Evolutionary conservation across 2,329 filamentous ascomycete genomes (phyloP), one percentile per base, ranked within the genome.

Genomic region (Clonostachys chloroleuca): DNA sequence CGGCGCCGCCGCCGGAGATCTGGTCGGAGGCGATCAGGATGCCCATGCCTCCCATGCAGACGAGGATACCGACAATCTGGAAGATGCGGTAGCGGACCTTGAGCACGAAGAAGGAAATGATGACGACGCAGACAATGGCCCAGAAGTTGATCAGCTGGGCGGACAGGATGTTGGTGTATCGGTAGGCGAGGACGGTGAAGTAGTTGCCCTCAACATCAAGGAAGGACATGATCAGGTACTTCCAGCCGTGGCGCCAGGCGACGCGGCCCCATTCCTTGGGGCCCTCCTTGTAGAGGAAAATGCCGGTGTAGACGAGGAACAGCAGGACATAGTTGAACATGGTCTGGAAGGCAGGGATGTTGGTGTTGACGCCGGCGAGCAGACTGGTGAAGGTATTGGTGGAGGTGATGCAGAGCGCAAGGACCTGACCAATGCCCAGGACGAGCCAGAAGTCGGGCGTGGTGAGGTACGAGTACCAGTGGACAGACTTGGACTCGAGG

Each of bases 121-220:
- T 62, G 17, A 97, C 90, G 18, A 99, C 94, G 52, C 92, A 84
- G 44, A 95, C 89, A 56, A 99, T 97, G 57, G 92, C 89, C 92
- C 92, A 97, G 73, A 97, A 97, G 77, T 96, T 96, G 71, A 99
- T 90, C 45, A 99, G 80, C 75, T 97, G 92, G 14, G 91, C 91
- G 17, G 87, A 94, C 43, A 97, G 78, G 57, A 96, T 86, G 59
- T 92, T 96, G 47, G 92, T 96, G 74, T 95, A 84, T 50, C 87
- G 80, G 73, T 97, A 99, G 6, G 92, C 94, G 44, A 96, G 78
- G 44, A 99, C 92, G 59, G 92, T 92, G 64, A 97, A 97, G 75
- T 96, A 99, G 72, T 99, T 99, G 51, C 94, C 94, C 69, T 96
- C 81, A 44, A 97, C 92, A 62, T 99, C 94, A 56, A 94, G 80